These are phyloP conservation scores for Colletotrichum acutatum DNA, from an alignment of 2,329 filamentous ascomycete species.

Conservation along the genomic window DNA sequence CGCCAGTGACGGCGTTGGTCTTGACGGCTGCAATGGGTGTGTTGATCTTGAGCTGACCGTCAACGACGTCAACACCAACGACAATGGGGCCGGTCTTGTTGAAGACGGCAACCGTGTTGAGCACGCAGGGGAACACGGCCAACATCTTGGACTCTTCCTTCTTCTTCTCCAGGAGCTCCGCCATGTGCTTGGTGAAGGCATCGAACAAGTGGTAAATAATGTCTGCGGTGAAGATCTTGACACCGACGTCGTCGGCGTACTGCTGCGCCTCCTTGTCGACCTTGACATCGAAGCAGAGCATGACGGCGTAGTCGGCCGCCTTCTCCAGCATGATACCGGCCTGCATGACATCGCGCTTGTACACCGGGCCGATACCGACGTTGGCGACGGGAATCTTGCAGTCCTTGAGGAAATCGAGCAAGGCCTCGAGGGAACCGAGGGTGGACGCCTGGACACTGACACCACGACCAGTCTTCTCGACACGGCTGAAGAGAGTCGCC, in stretches of 20 bases:
- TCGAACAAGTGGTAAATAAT: slow-evolving; percentile 99
- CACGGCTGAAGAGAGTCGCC: slow-evolving; percentile 88
- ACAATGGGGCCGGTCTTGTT: slow-evolving; percentile 98
- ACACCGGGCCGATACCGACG: slow-evolving; percentile 96
- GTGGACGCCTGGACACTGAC: slow-evolving; percentile 98
- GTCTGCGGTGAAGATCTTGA: slow-evolving; percentile 98
- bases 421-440: slow-evolving; percentile 92
- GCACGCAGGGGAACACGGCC: slow-evolving; percentile 96
- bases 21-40: slow-evolving; percentile 92
- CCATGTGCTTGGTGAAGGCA: slow-evolving; percentile 95
- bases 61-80: slow-evolving; percentile 93
- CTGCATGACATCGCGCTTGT: slow-evolving; percentile 97
- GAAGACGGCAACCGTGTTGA: slow-evolving; percentile 91
- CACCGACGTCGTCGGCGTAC: slow-evolving; percentile 92
- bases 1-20: slow-evolving; percentile 79
- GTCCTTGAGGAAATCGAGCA: slow-evolving; percentile 94
- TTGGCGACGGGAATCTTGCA: slow-evolving; percentile 98
- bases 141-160: slow-evolving; percentile 97
- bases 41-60: slow-evolving; percentile 86
- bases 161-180: slow-evolving; percentile 84
- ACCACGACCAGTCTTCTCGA: slow-evolving; percentile 91
- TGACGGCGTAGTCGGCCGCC: slow-evolving; percentile 93
- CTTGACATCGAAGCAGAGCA: slow-evolving; percentile 99
- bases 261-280: slow-evolving; percentile 94
- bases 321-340: slow-evolving; percentile 97